Base-by-base conservation (phyloP, 73 alveolate genomes). In the Breviolum minutum region DNA sequence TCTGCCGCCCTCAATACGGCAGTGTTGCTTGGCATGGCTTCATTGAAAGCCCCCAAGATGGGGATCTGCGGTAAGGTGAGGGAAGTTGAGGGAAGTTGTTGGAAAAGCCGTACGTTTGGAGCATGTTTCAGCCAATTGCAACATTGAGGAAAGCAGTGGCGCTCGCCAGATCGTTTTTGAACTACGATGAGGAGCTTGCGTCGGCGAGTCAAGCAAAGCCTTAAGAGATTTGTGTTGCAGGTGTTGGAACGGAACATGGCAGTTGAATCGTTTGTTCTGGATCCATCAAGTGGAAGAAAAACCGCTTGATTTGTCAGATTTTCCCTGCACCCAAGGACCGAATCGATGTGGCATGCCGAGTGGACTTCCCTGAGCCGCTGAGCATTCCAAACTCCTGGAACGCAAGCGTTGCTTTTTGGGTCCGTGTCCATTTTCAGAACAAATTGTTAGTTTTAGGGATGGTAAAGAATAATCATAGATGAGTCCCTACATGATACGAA, bases 281-380 rank as follows among this genome's bases (percentile, higher is more conserved):
- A 40, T 40, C 54, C 0, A 40, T 40, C n/a, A n/a, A n/a, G n/a
- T 40, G 54, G 54, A 40, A 40, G 54, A 40, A 40, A 40, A 40
- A 40, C 54, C 54, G 54, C 3, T 40, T 40, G 54, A 40, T 40
- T 40, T 40, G 54, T 40, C 0, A 40, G 54, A 40, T 40, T 40
- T 3, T 40, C 3, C 54, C 54, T 40, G 54, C 54, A 40, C 54
- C 54, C 54, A 40, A 83, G 92, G 92, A 83, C 76, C 60, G 92
- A 8, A 61, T 83, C n/a, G 92, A 83, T 27, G 73, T 83, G 5
- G 92, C 92, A 19, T 83, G 92, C 73, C 48, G 92, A 17, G 92
- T 83, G 61, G 92, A 83, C 32, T 83, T 83, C 26, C 76, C 92
- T 7, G 92, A 83, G 92, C 11, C 16, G 26, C 92, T 26, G 1